Base-by-base conservation (phyloP, 1,284 basidiomycete genomes). In the Naganishia cerealis region DNA sequence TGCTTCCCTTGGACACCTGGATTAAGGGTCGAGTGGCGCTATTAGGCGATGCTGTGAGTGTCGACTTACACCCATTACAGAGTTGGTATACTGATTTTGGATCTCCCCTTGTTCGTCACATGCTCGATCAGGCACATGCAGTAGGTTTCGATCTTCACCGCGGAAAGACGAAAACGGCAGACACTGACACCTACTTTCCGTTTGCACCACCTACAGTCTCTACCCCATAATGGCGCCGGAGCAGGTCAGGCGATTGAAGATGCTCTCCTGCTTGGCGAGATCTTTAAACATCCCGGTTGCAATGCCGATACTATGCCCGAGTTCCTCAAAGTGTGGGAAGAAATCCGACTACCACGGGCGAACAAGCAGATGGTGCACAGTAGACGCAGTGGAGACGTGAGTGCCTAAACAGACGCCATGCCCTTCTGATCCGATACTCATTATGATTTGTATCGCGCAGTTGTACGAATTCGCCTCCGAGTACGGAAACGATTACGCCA, bases 1-100 rank as follows among this genome's bases (percentile, higher is more conserved):
- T 87, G 15, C 85, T 85, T 0, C 83, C 83, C 0, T 76, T 88
- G 52, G 71, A 79, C 9, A 83, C 75, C 15, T 88, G 82, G 71
- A 78, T 83, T 36, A 81, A 81, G 39, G 84, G 82, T 0, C 79
- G 79, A 4, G 79, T 87, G 5, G 85, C 84, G 0, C 77, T 88
- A 21, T 77, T 86, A 8, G 87, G 87, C 6, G 87, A 88, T 75
- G 84, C 61, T 46, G 61, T 63, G 39, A 54, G 61, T 63, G 2
- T 36, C 38, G 26, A 10, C 48, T 24, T 8, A 16, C 59, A 26
- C 29, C 29, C 29, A 21, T 15, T 18, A 7, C 15, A 8, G 16
- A 18, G 33, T 3, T 18, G 9, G 16, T 18, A n/a, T 18, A 46
- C 43, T 46, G 16, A 46, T 46, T 46, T 6, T 33, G 29, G 29